phyloP scores from a whole-genome alignment of 257 asterid genomes.

The Fraxinus americana region DNA sequence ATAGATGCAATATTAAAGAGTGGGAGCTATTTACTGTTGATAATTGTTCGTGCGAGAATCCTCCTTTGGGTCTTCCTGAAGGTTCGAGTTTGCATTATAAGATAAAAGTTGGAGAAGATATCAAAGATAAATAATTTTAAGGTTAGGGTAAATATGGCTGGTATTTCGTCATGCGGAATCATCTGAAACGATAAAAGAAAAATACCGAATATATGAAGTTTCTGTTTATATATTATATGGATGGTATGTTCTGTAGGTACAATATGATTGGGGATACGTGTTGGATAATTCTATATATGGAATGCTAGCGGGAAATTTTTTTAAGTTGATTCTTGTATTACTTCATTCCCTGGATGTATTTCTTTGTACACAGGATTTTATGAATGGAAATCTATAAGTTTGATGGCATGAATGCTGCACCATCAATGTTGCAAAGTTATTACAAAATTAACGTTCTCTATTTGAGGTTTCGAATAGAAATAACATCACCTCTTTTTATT shows the following conservation, averaged over 20 bases:
- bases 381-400: neutral
- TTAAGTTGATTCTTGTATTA: neutral
- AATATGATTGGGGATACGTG: neutral
- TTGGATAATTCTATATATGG: neutral
- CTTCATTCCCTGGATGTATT: neutral
- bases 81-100: slow-evolving; percentile 65
- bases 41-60: slow-evolving; percentile 66
- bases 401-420: neutral
- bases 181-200: no score
- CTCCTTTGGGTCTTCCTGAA: slow-evolving; percentile 76
- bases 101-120: slow-evolving; percentile 39
- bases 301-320: neutral
- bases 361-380: neutral
- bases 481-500: neutral
- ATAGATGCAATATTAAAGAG: slow-evolving; percentile 68
- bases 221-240: neutral
- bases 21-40: slow-evolving; percentile 89
- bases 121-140: slow-evolving; percentile 26
- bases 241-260: no score
- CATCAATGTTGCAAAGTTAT: neutral
- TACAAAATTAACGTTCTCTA: no score
- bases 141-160: neutral
- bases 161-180: neutral
- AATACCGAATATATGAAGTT: neutral
- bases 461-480: neutral